phyloP scores from a whole-genome alignment of 306 rosid species.

The Mimosa pudica region DNA sequence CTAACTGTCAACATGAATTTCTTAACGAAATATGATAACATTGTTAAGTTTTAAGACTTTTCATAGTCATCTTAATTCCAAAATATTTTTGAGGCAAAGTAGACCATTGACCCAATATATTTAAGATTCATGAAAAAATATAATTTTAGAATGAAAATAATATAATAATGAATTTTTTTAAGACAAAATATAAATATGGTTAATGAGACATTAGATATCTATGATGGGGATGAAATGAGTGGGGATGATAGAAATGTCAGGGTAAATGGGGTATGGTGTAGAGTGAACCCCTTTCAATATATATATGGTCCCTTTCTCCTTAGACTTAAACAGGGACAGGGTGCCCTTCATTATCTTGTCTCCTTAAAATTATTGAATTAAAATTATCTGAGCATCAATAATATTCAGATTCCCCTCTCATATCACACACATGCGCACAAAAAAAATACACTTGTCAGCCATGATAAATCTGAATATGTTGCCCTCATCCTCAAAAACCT shows the following conservation, averaged over 20 bases:
- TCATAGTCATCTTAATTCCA: too few relatives aligned
- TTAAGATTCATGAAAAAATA: not conserved
- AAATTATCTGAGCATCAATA: not conserved
- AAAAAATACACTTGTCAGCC: not conserved
- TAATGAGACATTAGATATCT: not conserved
- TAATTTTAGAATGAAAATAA: not conserved
- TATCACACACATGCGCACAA: not conserved
- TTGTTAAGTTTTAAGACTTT: too few relatives aligned
- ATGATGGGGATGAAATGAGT: not conserved
- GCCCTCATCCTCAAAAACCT: not conserved
- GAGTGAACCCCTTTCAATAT: not conserved
- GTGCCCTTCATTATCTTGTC: not conserved
- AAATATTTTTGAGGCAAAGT: too few relatives aligned
- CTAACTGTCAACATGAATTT: too few relatives aligned
- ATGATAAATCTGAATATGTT: not conserved
- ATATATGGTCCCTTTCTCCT: not conserved
- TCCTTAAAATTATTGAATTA: not conserved
- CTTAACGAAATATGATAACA: too few relatives aligned
- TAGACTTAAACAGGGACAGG: not conserved
- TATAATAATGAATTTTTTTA: not conserved
- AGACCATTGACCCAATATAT: too few relatives aligned
- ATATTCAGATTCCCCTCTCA: not conserved
- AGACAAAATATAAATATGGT: not conserved
- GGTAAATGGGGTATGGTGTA: not conserved
- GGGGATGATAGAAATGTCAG: not conserved